Percentiles rank a stretch among this genome's conserved stretches.
Conservation (phyloP, 148 eudicot species). For the Chenopodium formosanum region DNA sequence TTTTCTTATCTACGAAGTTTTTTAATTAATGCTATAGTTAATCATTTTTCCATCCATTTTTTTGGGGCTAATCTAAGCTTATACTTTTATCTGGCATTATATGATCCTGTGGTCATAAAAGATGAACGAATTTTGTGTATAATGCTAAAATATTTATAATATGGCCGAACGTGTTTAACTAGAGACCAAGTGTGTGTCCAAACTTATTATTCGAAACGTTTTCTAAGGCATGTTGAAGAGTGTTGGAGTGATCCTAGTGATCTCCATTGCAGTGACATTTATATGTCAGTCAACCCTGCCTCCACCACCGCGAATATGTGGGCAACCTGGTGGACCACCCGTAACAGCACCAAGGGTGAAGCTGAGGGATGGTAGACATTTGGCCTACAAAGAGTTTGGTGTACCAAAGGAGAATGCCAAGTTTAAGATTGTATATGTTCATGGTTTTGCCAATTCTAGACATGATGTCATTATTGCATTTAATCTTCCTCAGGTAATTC, state of each 20-base stretch:
- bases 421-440: slow-evolving; percentile 47
- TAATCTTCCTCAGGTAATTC: slow-evolving; percentile 23
- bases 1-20: too few species aligned
- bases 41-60: too few species aligned
- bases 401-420: slow-evolving; percentile 52
- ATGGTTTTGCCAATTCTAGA: slow-evolving; percentile 41
- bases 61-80: too few species aligned
- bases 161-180: too few species aligned
- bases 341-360: slow-evolving; percentile 37
- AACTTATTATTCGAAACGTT: not conserved
- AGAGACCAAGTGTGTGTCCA: too few species aligned
- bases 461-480: slow-evolving; percentile 31
- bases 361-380: slow-evolving; percentile 59
- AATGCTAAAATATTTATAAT: too few species aligned
- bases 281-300: slow-evolving; percentile 26
- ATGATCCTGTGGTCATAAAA: too few species aligned
- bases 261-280: slow-evolving; percentile 23
- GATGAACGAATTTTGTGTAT: too few species aligned
- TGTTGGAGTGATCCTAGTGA: slow-evolving; percentile 14
- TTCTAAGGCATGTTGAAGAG: slow-evolving; percentile 14
- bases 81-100: too few species aligned
- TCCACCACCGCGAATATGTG: slow-evolving; percentile 35
- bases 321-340: slow-evolving; percentile 30
- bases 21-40: too few species aligned
- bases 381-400: slow-evolving; percentile 63